Conservation (phyloP, 176 grass and related monocot genomes). For the Secale cereale region DNA sequence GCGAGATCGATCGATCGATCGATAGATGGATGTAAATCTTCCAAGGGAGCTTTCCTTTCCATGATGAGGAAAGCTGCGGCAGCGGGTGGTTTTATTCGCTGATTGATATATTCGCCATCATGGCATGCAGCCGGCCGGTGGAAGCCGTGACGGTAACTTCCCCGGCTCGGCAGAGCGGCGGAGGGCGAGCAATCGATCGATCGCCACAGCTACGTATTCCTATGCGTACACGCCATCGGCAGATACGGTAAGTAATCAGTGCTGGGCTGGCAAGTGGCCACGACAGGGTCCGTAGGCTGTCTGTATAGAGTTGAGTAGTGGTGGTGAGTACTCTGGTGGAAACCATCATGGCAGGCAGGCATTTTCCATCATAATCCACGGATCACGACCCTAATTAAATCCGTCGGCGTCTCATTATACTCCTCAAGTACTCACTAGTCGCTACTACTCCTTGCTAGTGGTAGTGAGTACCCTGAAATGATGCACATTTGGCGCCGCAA, state of each 20-base stretch:
- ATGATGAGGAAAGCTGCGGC: conserved; percentile 55
- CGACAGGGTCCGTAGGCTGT: background rate
- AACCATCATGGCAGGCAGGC: background rate
- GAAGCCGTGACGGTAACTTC: conserved; percentile 39
- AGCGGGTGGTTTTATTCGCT: conserved; percentile 9
- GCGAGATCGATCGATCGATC: background rate
- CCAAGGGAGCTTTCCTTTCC: conserved; percentile 36
- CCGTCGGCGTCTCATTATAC: background rate
- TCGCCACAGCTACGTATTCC: background rate
- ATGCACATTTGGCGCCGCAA: background rate
- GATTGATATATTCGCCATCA: conserved; percentile 36
- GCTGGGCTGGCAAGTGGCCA: too few species aligned
- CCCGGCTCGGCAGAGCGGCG: background rate
- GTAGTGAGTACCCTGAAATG: too few species aligned
- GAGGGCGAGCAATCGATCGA: conserved; percentile 5
- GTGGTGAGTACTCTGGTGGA: background rate
- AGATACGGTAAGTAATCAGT: background rate
- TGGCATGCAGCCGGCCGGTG: background rate
- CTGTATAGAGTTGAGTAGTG: background rate
- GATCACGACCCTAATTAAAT: background rate
- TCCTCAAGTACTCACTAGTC: background rate
- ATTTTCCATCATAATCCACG: background rate
- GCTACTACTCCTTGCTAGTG: too few species aligned
- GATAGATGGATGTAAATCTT: background rate
- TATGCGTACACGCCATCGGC: background rate